These are phyloP conservation scores for Fusarium redolens DNA, from an alignment of 2,329 filamentous ascomycete species.

Conservation along the genomic window DNA sequence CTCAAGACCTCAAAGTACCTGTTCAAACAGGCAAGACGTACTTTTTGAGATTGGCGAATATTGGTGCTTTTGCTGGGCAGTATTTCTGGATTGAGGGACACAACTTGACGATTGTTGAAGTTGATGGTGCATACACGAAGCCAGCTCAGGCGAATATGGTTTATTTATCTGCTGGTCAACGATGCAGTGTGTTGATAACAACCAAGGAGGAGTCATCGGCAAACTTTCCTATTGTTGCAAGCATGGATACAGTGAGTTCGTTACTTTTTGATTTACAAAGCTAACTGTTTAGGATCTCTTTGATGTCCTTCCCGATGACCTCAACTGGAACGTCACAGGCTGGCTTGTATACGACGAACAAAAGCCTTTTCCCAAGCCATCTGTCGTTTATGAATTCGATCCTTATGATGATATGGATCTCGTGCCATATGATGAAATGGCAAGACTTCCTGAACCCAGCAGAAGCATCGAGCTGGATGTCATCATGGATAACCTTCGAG, in stretches of 20 bases:
- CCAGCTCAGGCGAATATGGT: constrained; percentile 69
- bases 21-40: constrained; percentile 73
- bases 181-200: constrained; percentile 71
- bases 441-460: constrained; percentile 70
- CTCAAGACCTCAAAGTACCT: constrained; percentile 66
- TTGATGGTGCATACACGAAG: constrained; percentile 78
- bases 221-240: constrained; percentile 76
- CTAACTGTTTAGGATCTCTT: constrained; percentile 67
- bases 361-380: constrained; percentile 61
- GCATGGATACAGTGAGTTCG: constrained; percentile 72
- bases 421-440: constrained; percentile 73
- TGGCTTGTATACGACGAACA: constrained; percentile 69
- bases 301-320: constrained; percentile 70
- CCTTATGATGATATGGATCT: constrained; percentile 80
- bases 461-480: constrained; percentile 72
- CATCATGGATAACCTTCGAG: constrained; percentile 69
- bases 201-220: constrained; percentile 67
- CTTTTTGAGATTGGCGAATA: constrained; percentile 63
- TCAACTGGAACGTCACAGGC: constrained; percentile 77
- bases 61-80: constrained; percentile 76
- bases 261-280: background rate
- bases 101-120: constrained; percentile 76
- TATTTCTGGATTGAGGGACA: constrained; percentile 76
- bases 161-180: constrained; percentile 75
- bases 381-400: constrained; percentile 69